These are phyloP conservation scores for Oenanthe javanica DNA, from an alignment of 140 eudicot genomes.

Conservation along the genomic window DNA sequence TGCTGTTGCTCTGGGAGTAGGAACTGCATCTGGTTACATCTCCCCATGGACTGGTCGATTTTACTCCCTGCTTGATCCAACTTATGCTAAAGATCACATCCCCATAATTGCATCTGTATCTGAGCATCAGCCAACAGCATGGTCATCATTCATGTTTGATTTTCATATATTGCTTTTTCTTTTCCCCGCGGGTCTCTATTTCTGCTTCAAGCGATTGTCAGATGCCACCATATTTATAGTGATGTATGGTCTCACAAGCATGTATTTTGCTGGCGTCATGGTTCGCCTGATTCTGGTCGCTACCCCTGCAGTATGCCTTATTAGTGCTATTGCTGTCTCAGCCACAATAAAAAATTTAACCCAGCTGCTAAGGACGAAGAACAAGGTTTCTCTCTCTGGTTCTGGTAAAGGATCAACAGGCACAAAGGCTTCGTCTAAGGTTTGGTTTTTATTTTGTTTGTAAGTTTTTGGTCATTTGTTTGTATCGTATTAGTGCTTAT, in stretches of 20 bases:
- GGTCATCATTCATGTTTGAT: constrained; percentile 99
- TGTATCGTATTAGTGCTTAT: neutral
- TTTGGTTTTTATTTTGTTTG: constrained; percentile 14
- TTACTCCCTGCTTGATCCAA: constrained; percentile 92
- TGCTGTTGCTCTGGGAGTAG: constrained; percentile 79
- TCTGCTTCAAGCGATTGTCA: constrained; percentile 81
- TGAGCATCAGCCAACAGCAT: constrained; percentile 96
- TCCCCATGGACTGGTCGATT: constrained; percentile 99
- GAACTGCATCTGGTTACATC: constrained; percentile 92
- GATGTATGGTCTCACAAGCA: constrained; percentile 92
- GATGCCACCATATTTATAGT: constrained; percentile 93
- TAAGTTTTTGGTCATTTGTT: neutral
- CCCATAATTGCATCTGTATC: constrained; percentile 97
- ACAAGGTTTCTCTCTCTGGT: constrained; percentile 33
- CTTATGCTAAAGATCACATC: constrained; percentile 92
- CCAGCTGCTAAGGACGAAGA: constrained; percentile 33
- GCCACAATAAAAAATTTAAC: constrained; percentile 88
- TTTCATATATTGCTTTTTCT: constrained; percentile 77
- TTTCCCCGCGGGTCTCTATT: constrained; percentile 70
- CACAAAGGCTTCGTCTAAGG: constrained; percentile 65
- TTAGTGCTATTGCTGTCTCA: constrained; percentile 91
- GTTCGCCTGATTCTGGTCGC: constrained; percentile 96
- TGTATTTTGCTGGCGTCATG: constrained; percentile 99
- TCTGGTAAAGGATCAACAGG: constrained; percentile 58
- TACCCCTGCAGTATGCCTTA: constrained; percentile 90